Evolutionary conservation across 768 basidiomycete genomes (phyloP).

Genomic region (Lactifluus pinguis): DNA sequence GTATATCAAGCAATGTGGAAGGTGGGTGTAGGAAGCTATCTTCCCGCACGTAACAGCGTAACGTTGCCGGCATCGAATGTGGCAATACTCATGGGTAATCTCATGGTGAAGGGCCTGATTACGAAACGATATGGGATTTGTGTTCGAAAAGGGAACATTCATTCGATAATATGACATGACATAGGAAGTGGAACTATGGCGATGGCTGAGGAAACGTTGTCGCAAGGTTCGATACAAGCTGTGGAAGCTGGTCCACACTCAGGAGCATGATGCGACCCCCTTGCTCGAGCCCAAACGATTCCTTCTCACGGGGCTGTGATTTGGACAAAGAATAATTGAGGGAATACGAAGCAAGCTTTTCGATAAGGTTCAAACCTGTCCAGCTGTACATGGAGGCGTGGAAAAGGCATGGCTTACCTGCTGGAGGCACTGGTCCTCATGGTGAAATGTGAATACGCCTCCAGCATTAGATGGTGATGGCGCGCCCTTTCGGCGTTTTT

Average conservation of each 20-base stretch:
- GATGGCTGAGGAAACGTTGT: slow-evolving; percentile 1
- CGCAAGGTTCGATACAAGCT: slow-evolving; percentile 29
- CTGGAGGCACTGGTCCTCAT: slow-evolving; percentile 72
- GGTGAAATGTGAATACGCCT: slow-evolving; percentile 69
- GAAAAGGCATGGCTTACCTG: slow-evolving; percentile 36
- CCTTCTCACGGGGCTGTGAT: slow-evolving; percentile 44
- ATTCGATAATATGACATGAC: not conserved
- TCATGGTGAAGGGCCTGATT: not conserved
- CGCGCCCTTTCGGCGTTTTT: slow-evolving; percentile 32
- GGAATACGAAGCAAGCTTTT: slow-evolving; percentile 41
- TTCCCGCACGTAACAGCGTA: not conserved
- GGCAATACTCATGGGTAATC: not conserved
- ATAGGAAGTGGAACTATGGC: not conserved
- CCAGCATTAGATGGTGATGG: slow-evolving; percentile 32
- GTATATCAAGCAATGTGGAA: not conserved
- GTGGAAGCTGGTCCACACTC: slow-evolving; percentile 33
- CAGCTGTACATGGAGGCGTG: not conserved
- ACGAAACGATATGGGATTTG: not conserved
- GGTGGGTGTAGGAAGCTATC: not conserved
- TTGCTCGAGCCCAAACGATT: slow-evolving; percentile 65
- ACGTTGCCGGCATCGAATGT: not conserved
- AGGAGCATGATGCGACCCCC: slow-evolving; percentile 60
- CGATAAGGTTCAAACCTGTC: not conserved
- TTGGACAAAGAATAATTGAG: slow-evolving; percentile 49
- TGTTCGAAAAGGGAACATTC: not conserved